Conservation (phyloP, 129 eudicot genomes). For the Dittrichia graveolens region DNA sequence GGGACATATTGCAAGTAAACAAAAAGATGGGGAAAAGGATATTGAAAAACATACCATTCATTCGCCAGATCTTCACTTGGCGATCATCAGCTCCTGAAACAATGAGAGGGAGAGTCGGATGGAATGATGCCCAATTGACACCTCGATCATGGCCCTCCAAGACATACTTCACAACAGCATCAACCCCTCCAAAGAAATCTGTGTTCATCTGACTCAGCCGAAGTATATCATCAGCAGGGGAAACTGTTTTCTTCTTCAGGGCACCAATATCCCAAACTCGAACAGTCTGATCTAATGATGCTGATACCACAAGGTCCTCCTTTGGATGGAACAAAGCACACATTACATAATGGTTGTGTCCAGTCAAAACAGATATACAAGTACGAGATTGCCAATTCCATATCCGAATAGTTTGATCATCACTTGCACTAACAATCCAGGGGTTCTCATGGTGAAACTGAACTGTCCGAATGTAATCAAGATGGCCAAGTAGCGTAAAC, state of each 20-base stretch:
- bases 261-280: constrained; percentile 94
- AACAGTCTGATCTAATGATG: constrained; percentile 87
- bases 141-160: constrained; percentile 87
- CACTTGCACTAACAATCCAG: constrained; percentile 94
- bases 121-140: constrained; percentile 87
- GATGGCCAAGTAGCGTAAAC: constrained; percentile 86
- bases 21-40: constrained; percentile 6
- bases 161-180: constrained; percentile 87
- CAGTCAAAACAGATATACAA: constrained; percentile 81
- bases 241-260: constrained; percentile 72
- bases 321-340: constrained; percentile 85
- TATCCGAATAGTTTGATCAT: constrained; percentile 85
- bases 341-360: constrained; percentile 92
- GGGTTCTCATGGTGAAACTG: constrained; percentile 89
- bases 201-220: constrained; percentile 78
- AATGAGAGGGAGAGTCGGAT: constrained; percentile 77
- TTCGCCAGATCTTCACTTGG: constrained; percentile 84
- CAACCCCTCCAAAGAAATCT: constrained; percentile 83
- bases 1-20: constrained; percentile 1
- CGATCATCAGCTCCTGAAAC: constrained; percentile 93
- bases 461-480: constrained; percentile 80
- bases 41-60: constrained; percentile 55
- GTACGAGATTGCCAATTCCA: constrained; percentile 96
- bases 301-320: constrained; percentile 84
- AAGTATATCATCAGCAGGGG: constrained; percentile 84